These are phyloP conservation scores for Penicillium parvum DNA, from an alignment of 495 filamentous ascomycete species.

Conservation along the genomic window DNA sequence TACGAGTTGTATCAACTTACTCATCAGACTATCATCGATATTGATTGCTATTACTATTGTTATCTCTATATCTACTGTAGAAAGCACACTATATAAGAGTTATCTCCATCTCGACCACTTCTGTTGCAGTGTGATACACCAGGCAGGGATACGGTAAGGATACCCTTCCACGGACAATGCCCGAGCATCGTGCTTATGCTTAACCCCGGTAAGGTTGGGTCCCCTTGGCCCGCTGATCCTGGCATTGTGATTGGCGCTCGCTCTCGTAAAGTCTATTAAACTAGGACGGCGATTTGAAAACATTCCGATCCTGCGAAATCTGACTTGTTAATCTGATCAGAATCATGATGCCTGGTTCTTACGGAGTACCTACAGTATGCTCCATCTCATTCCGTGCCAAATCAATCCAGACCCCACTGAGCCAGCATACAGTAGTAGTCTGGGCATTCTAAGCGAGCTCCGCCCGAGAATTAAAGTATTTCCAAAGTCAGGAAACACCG, in stretches of 20 bases:
- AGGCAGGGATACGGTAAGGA: slow-evolving; percentile 23
- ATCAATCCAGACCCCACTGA: no score
- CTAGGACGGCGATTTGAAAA: slow-evolving; percentile 5
- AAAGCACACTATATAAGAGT: neutral
- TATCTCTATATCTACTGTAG: neutral
- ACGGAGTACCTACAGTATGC: no score
- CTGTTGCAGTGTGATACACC: slow-evolving; percentile 24
- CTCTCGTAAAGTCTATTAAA: slow-evolving; percentile 20
- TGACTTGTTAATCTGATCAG: no score
- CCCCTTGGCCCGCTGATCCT: slow-evolving; percentile 26
- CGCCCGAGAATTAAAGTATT: slow-evolving; percentile 5
- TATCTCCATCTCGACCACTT: slow-evolving; percentile 1
- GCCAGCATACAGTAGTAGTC: neutral
- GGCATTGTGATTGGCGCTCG: slow-evolving; percentile 20
- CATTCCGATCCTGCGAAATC: slow-evolving; percentile 12
- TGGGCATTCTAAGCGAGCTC: slow-evolving; percentile 19
- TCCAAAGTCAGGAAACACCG: neutral
- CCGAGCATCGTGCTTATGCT: slow-evolving; percentile 39
- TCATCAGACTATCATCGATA: no score
- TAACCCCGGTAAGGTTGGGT: slow-evolving; percentile 46
- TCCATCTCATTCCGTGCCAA: no score
- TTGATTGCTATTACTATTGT: neutral
- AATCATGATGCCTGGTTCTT: no score
- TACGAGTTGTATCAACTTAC: no score
- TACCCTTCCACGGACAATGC: slow-evolving; percentile 18